Percentiles rank a stretch among this genome's conserved stretches.
phyloP scores from a whole-genome alignment of 2,329 filamentous ascomycete genomes.

The Aspergillus texensis region DNA sequence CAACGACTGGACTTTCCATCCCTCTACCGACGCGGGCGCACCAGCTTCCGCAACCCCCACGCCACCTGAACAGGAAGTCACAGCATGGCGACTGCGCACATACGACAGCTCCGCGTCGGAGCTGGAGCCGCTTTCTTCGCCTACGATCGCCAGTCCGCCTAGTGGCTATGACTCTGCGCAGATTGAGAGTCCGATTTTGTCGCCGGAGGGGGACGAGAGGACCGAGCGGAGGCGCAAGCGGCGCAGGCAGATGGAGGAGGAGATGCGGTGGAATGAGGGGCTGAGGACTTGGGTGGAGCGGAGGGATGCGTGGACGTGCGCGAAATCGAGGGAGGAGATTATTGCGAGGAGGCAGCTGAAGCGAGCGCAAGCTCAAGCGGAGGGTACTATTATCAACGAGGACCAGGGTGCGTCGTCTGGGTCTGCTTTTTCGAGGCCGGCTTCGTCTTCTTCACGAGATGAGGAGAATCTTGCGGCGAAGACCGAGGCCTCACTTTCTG shows the following conservation, averaged over 20 bases:
- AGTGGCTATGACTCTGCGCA: constrained; percentile 11
- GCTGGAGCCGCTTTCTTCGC: constrained; percentile 32
- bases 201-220: constrained; percentile 47
- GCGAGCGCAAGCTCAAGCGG: background rate
- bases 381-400: background rate
- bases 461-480: background rate
- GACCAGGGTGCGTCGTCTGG: background rate
- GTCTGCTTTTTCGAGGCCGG: background rate
- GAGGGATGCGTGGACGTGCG: constrained; percentile 84
- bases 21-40: constrained; percentile 23
- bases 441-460: background rate
- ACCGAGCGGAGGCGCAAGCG: constrained; percentile 58
- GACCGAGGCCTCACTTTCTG: background rate
- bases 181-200: constrained; percentile 23
- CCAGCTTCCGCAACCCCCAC: constrained; percentile 24
- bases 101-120: constrained; percentile 42
- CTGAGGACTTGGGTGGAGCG: constrained; percentile 76
- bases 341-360: constrained; percentile 18
- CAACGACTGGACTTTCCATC: constrained; percentile 46
- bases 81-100: constrained; percentile 41
- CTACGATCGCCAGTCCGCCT: constrained; percentile 2
- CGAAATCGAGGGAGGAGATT: constrained; percentile 43
- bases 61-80: constrained; percentile 29
- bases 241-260: constrained; percentile 61
- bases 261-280: constrained; percentile 78